Evolutionary conservation across 1,284 basidiomycete species (phyloP).

Genomic region (Anthracocystis panici-leucophaei): DNA sequence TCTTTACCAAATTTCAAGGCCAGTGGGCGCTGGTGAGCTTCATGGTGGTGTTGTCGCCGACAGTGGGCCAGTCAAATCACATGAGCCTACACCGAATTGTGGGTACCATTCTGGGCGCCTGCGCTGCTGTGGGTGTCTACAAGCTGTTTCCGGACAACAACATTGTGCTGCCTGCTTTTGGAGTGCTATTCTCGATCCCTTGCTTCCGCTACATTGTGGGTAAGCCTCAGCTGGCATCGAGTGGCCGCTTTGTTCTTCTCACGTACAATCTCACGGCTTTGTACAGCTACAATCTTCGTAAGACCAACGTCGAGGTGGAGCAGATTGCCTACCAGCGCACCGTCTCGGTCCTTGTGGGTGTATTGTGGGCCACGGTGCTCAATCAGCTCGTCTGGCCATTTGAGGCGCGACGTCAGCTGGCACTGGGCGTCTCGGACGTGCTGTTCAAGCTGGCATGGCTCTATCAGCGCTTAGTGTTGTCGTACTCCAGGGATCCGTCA

Average conservation of each 20-base stretch:
- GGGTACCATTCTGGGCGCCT: conserved; percentile 76
- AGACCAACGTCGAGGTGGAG: conserved; percentile 78
- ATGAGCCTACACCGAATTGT: conserved; percentile 63
- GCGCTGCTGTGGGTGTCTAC: conserved; percentile 79
- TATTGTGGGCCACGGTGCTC: conserved; percentile 87
- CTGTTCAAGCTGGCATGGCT: conserved; percentile 65
- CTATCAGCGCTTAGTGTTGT: conserved; percentile 62
- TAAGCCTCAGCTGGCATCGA: conserved; percentile 70
- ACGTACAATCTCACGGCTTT: conserved; percentile 87
- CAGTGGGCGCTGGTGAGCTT: conserved; percentile 93
- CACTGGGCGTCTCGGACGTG: conserved; percentile 81
- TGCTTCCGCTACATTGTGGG: conserved; percentile 92
- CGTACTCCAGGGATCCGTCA: conserved; percentile 53
- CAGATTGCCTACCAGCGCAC: conserved; percentile 82
- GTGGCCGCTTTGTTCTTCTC: conserved; percentile 63
- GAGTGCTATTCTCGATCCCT: conserved; percentile 89
- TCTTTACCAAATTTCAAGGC: conserved; percentile 84
- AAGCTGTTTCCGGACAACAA: conserved; percentile 79
- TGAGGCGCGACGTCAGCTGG: conserved; percentile 88
- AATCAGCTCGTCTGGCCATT: conserved; percentile 94
- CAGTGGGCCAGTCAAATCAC: conserved; percentile 65
- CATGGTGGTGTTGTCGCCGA: conserved; percentile 73
- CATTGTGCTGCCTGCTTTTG: conserved; percentile 81
- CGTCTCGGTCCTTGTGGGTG: conserved; percentile 84
- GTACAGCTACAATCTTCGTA: conserved; percentile 79